Percentiles rank a stretch among this genome's conserved stretches.
Conservation (phyloP, 208 protist species). For the Phytomonas francai region DNA sequence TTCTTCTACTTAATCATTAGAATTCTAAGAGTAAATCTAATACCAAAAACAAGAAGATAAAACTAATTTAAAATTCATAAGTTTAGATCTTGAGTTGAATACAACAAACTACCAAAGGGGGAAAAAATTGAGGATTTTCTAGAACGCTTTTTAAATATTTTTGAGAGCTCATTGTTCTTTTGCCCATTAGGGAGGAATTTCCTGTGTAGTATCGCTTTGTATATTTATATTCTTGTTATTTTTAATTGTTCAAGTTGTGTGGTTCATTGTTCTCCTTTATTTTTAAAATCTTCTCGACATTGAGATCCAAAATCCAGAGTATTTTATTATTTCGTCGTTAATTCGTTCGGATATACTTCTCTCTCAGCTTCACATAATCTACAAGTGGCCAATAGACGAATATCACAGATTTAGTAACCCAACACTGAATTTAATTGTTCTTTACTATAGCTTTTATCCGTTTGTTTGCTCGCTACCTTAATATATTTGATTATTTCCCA, state of each 20-base stretch:
- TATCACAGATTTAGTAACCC: background rate
- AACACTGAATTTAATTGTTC: background rate
- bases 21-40: background rate
- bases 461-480: constrained; percentile 5
- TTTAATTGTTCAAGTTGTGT: background rate
- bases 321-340: background rate
- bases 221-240: constrained; percentile 3
- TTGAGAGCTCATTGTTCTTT: constrained; percentile 6
- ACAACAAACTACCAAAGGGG: background rate
- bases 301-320: background rate
- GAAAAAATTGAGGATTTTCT: background rate
- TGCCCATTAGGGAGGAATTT: background rate
- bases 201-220: background rate
- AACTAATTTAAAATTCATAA: background rate
- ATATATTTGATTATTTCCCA: constrained; percentile 8
- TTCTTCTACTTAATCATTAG: background rate
- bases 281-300: constrained; percentile 2
- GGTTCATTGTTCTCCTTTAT: background rate
- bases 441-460: constrained; percentile 5
- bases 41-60: background rate
- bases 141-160: constrained; percentile 3
- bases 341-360: constrained; percentile 2
- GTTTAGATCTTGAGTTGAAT: background rate
- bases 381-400: background rate
- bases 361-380: background rate